Percentiles rank a stretch among this genome's conserved stretches.
These are phyloP conservation scores for Calonectria pteridis DNA, from an alignment of 2,329 filamentous ascomycete species.

Conservation along the genomic window DNA sequence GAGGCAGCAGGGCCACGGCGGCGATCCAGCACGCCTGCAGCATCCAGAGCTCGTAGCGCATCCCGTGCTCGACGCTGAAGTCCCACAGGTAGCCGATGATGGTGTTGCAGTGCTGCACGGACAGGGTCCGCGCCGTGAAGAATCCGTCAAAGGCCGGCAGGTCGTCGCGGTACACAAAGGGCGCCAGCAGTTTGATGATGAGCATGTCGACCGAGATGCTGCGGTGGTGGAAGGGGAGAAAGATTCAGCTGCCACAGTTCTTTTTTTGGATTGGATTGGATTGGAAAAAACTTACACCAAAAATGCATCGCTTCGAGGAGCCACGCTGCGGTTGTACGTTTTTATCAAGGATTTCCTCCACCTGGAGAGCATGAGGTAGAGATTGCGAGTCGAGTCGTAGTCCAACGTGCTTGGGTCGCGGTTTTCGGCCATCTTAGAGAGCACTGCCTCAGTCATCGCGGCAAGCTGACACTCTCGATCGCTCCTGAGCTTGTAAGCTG, in stretches of 20 bases:
- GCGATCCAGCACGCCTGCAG: conserved; percentile 21
- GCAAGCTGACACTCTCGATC: conserved; percentile 16
- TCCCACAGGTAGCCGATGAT: conserved; percentile 36
- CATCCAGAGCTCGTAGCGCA: conserved; percentile 39
- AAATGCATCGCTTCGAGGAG: too few species aligned
- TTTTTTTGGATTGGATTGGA: too few species aligned
- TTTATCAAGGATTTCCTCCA: neutral
- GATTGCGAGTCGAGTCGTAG: neutral
- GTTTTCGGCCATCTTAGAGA: conserved; percentile 4
- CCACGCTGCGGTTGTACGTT: too few species aligned
- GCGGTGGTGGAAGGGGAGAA: too few species aligned
- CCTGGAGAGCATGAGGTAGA: neutral
- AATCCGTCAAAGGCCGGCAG: conserved; percentile 6
- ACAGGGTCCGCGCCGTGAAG: neutral
- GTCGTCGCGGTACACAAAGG: conserved; percentile 8
- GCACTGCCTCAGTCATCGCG: conserved; percentile 5
- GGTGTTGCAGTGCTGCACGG: conserved; percentile 28
- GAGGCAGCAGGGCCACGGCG: neutral
- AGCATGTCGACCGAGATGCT: conserved; percentile 25
- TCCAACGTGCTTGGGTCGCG: too few species aligned
- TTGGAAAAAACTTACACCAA: conserved; percentile 26
- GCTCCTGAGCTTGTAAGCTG: neutral
- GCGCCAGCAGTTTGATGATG: conserved; percentile 22
- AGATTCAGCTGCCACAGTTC: too few species aligned
- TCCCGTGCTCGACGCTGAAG: conserved; percentile 41